Evolutionary conservation across 495 filamentous ascomycete genomes (phyloP).

Genomic region (Podospora didyma): DNA sequence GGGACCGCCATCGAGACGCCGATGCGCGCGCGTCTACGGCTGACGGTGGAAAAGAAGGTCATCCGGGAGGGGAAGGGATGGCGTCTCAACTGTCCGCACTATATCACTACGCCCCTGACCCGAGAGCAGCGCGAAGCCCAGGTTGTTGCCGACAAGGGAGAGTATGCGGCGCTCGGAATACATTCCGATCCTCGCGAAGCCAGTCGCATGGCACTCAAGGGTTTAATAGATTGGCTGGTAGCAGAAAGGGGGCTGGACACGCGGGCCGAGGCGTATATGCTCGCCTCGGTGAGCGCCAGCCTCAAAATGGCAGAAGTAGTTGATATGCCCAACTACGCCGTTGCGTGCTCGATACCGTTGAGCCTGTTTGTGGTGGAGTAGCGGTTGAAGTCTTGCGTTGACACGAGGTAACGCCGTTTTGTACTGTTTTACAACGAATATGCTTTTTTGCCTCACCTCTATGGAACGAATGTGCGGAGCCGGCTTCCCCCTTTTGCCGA

Average conservation of each 20-base stretch:
- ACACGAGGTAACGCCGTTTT: no score
- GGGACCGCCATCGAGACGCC: slow-evolving; percentile 53
- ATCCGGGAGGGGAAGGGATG: slow-evolving; percentile 29
- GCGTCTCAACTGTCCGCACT: slow-evolving; percentile 40
- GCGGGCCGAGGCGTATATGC: slow-evolving; percentile 46
- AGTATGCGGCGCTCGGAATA: slow-evolving; percentile 45
- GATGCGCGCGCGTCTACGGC: slow-evolving; percentile 42
- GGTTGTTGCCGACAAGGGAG: slow-evolving; percentile 29
- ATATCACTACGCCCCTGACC: slow-evolving; percentile 29
- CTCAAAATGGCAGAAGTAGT: slow-evolving; percentile 46
- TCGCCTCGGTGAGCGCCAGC: slow-evolving; percentile 44
- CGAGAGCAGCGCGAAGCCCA: slow-evolving; percentile 21
- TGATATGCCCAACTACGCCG: slow-evolving; percentile 47
- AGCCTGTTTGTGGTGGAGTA: slow-evolving; percentile 33
- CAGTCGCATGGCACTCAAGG: slow-evolving; percentile 39
- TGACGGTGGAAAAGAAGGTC: slow-evolving; percentile 37
- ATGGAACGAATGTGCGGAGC: no score
- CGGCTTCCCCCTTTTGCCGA: no score
- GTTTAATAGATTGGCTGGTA: slow-evolving; percentile 43
- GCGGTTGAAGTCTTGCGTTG: no score
- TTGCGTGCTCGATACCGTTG: slow-evolving; percentile 44
- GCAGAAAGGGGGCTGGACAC: slow-evolving; percentile 41
- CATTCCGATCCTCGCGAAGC: slow-evolving; percentile 42
- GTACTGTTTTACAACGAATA: no score
- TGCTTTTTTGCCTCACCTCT: no score